These are phyloP conservation scores for Cryptococcus sp. DNA, from an alignment of 1,284 basidiomycete species.

Conservation along the genomic window DNA sequence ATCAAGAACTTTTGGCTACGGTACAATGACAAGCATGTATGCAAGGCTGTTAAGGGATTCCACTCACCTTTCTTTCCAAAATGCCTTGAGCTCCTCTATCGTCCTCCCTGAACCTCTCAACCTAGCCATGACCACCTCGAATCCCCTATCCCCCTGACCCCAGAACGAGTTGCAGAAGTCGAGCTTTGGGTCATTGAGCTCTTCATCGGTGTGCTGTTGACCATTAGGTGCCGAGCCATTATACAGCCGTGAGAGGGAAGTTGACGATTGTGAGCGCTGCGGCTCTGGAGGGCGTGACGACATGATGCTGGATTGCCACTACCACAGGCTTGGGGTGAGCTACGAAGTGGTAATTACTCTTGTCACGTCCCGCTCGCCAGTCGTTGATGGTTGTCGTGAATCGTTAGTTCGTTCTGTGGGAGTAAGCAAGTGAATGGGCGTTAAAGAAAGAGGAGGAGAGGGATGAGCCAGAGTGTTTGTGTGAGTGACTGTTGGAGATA, in stretches of 20 bases:
- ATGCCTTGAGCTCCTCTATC: slow-evolving; percentile 79
- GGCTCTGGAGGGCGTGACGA: slow-evolving; percentile 25
- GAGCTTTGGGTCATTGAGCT: slow-evolving; percentile 50
- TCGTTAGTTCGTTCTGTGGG: no score
- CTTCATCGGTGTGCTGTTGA: slow-evolving; percentile 22
- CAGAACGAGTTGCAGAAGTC: slow-evolving; percentile 99
- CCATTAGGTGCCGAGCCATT: slow-evolving; percentile 31
- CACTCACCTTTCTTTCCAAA: slow-evolving; percentile 84
- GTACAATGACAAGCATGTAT: background rate
- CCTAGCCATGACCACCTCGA: slow-evolving; percentile 83
- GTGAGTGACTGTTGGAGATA: background rate
- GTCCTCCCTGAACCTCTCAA: slow-evolving; percentile 83
- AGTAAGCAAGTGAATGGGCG: no score
- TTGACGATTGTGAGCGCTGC: slow-evolving; percentile 48
- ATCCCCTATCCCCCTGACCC: slow-evolving; percentile 81
- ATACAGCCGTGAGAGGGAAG: slow-evolving; percentile 48
- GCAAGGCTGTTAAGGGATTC: no score
- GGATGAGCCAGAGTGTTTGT: no score
- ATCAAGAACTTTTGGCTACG: background rate
- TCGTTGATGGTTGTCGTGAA: no score
- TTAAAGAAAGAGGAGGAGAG: no score
- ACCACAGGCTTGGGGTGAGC: no score
- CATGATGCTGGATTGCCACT: background rate
- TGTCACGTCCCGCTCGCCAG: no score
- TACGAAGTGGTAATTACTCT: no score